Evolutionary conservation across 176 grass and related monocot species (phyloP).

Genomic region (Musa acuminata): DNA sequence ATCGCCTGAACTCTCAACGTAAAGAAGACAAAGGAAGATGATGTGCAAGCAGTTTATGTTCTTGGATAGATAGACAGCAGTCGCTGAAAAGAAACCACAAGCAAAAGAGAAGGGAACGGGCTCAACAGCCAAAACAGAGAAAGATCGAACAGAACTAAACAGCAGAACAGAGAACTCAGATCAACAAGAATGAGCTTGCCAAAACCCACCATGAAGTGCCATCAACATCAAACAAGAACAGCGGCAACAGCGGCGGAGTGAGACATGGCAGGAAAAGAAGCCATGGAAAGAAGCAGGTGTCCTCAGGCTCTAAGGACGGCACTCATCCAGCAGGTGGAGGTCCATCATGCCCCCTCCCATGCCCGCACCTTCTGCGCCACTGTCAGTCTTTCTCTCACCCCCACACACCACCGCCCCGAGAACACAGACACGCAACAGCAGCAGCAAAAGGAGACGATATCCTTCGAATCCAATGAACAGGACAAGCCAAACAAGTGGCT

Average conservation of each 20-base stretch:
- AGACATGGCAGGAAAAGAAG: conserved; percentile 20
- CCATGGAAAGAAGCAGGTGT: not conserved
- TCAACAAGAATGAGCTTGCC: not conserved
- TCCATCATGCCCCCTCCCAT: conserved; percentile 1
- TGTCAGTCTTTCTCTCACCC: conserved; percentile 3
- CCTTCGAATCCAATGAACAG: no score
- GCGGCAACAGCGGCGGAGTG: not conserved
- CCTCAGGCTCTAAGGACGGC: not conserved
- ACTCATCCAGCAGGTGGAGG: not conserved
- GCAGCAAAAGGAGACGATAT: not conserved
- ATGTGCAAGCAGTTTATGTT: no score
- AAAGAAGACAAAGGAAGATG: no score
- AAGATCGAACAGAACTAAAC: no score
- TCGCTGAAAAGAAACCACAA: no score
- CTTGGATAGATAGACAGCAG: no score
- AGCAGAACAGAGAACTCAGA: no score
- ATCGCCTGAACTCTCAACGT: no score
- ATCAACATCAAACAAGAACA: not conserved
- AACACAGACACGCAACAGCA: conserved; percentile 14
- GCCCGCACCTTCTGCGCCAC: not conserved
- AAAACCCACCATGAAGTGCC: conserved; percentile 16
- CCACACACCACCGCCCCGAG: not conserved
- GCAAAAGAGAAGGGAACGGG: no score
- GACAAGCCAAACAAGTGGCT: no score
- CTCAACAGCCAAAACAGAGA: no score